Conservation (phyloP, 768 basidiomycete genomes). For the Rhodotorula graminis region DNA sequence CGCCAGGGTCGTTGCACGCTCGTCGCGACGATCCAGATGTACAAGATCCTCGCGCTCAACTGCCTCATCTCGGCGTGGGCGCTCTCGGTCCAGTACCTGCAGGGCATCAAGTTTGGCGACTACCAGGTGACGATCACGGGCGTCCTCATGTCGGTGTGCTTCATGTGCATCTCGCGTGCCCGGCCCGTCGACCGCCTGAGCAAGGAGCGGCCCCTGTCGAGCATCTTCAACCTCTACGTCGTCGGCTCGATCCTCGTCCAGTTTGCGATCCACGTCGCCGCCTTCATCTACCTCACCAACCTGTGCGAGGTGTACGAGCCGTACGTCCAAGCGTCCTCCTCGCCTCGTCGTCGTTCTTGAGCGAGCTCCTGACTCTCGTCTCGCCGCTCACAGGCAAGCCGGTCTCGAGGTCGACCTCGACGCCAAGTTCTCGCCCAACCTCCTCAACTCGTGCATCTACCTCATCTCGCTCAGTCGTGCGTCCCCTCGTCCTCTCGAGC, state of each 20-base stretch:
- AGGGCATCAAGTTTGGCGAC: slow-evolving; percentile 98
- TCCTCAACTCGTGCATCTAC: slow-evolving; percentile 95
- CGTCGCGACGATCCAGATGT: slow-evolving; percentile 99
- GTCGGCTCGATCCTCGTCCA: slow-evolving; percentile 84
- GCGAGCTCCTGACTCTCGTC: too few relatives aligned
- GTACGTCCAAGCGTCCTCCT: slow-evolving; percentile 47
- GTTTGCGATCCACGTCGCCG: slow-evolving; percentile 85
- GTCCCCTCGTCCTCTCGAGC: neutral
- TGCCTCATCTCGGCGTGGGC: slow-evolving; percentile 99
- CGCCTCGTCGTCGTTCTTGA: neutral
- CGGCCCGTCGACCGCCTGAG: slow-evolving; percentile 97
- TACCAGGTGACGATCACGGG: slow-evolving; percentile 97
- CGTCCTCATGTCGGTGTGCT: slow-evolving; percentile 96
- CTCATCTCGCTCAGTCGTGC: slow-evolving; percentile 71
- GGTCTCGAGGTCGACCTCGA: slow-evolving; percentile 77
- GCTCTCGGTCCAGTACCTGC: slow-evolving; percentile 91
- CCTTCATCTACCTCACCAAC: slow-evolving; percentile 87
- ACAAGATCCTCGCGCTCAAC: slow-evolving; percentile 96
- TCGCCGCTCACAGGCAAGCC: slow-evolving; percentile 50
- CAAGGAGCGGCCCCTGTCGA: slow-evolving; percentile 82
- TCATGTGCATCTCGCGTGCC: slow-evolving; percentile 94
- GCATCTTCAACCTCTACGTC: slow-evolving; percentile 96
- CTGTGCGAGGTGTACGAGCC: slow-evolving; percentile 71
- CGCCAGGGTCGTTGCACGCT: slow-evolving; percentile 97
- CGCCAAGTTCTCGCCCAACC: slow-evolving; percentile 89